Base-by-base conservation (phyloP, 2,329 filamentous ascomycete species). In the Cordyceps cateniannulata region DNA sequence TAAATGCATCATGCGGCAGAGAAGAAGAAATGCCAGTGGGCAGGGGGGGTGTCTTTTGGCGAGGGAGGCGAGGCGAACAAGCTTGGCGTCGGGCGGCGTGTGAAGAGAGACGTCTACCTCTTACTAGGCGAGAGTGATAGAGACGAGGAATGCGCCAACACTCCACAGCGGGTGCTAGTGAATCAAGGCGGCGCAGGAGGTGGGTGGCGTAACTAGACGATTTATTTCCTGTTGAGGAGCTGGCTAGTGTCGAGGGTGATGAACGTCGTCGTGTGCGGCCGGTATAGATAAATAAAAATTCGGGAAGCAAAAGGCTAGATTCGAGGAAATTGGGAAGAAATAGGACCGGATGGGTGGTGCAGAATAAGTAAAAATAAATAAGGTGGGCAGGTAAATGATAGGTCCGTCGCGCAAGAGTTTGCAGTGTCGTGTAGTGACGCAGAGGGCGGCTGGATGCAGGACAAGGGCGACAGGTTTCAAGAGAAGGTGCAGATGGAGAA, bases 151-250 rank as follows among this genome's bases (percentile, higher is more conserved):
- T 59, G 56, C 47, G 32, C 56, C 56, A 51, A 51, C 16, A 35
- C 44, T 25, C 52, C 35, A 61, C 40, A 62, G 62, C 60, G 60
- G 62, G 60, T 61, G 62, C 63, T 55, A 62, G 60, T 56, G 61
- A 59, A 52, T 65, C 63, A 38, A 65, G 62, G 58, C 32, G 49
- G 27, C 49, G 12, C 49, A 60, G 49, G 58, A 60, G 38, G 27
- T 47, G 48, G 49, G 18, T 49, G 54, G 38, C 14, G 6, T 2
- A n/a, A n/a, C 7, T 42, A 24, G 50, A 20, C 5, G 35, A 54
- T 54, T 32, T 54, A 20, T 49, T 60, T 60, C 49, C 48, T 53
- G 38, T 60, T 60, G n/a, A 5, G 49, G 22, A 22, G 32, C 58
- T 48, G 35, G 14, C 20, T 25, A 45, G 56, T 27, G 32, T 18